A percentile compares a stretch with the other conserved stretches of the same genome.
Conservation (phyloP, 331 rosid genomes). For the Quercus tomentella region DNA sequence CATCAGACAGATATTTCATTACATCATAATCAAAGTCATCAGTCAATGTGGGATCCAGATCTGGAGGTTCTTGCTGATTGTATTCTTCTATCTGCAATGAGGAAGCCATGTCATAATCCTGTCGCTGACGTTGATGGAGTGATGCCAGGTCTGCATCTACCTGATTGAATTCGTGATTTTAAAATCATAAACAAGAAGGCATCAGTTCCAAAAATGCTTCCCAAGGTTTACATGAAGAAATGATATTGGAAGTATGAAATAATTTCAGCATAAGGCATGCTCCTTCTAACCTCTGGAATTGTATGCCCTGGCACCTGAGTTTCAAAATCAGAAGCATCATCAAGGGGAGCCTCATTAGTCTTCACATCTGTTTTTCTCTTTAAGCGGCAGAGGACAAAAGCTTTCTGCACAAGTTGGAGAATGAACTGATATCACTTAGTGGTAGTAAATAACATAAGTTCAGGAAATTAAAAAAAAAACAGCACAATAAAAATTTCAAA, state of each 20-base stretch:
- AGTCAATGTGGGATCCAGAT: too few species aligned
- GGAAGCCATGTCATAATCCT: too few species aligned
- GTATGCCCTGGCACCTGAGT: background rate
- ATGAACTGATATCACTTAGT: background rate
- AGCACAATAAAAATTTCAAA: background rate
- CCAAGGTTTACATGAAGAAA: background rate
- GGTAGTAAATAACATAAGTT: background rate
- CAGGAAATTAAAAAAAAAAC: background rate
- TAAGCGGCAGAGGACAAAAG: slow-evolving; percentile 42
- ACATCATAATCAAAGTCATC: background rate
- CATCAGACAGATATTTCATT: background rate
- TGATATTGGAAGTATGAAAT: background rate
- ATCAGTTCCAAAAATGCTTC: background rate
- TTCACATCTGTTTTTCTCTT: slow-evolving; percentile 19
- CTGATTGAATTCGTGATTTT: background rate
- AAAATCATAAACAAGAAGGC: background rate
- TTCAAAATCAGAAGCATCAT: slow-evolving; percentile 19
- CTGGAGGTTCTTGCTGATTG: background rate
- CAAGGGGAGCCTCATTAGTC: background rate
- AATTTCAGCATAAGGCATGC: background rate
- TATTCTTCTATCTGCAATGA: background rate
- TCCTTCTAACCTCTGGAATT: slow-evolving; percentile 25
- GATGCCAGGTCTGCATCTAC: background rate
- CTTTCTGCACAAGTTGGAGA: slow-evolving; percentile 25
- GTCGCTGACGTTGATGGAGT: background rate